phyloP scores from a whole-genome alignment of 2,329 filamentous ascomycete species.

The Clonostachys rosea region DNA sequence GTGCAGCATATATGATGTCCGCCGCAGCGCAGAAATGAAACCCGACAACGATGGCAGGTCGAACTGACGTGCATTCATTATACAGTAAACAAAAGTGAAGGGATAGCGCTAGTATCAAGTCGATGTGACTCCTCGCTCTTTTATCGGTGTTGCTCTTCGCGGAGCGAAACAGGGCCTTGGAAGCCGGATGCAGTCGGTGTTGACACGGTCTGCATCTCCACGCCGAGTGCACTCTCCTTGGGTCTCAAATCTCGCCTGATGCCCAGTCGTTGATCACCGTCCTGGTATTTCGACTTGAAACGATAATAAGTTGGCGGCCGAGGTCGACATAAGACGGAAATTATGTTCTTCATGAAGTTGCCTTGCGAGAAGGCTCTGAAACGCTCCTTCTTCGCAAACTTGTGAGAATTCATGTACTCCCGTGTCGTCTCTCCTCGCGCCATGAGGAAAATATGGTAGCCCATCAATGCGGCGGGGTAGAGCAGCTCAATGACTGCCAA shows the following conservation, averaged over 20 bases:
- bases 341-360: constrained; percentile 70
- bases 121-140: too few relatives aligned
- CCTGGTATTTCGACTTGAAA: constrained; percentile 73
- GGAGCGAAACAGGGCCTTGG: constrained; percentile 45
- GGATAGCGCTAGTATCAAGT: too few relatives aligned
- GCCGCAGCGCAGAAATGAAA: too few relatives aligned
- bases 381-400: constrained; percentile 87
- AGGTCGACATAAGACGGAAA: constrained; percentile 76
- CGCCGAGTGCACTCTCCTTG: constrained; percentile 47
- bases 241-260: constrained; percentile 26
- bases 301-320: constrained; percentile 83
- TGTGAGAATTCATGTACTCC: constrained; percentile 94
- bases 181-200: constrained; percentile 30
- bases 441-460: constrained; percentile 90
- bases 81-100: too few relatives aligned
- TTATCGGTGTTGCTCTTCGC: neutral
- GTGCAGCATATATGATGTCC: too few relatives aligned
- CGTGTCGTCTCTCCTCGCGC: constrained; percentile 89
- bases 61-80: too few relatives aligned
- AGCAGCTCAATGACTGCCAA: constrained; percentile 70
- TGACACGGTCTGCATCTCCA: constrained; percentile 70
- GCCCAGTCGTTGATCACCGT: constrained; percentile 83
- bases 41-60: too few relatives aligned
- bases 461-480: constrained; percentile 80
- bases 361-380: constrained; percentile 87